phyloP scores from a whole-genome alignment of 768 basidiomycete species.

The Macrolepiota fuliginosa region DNA sequence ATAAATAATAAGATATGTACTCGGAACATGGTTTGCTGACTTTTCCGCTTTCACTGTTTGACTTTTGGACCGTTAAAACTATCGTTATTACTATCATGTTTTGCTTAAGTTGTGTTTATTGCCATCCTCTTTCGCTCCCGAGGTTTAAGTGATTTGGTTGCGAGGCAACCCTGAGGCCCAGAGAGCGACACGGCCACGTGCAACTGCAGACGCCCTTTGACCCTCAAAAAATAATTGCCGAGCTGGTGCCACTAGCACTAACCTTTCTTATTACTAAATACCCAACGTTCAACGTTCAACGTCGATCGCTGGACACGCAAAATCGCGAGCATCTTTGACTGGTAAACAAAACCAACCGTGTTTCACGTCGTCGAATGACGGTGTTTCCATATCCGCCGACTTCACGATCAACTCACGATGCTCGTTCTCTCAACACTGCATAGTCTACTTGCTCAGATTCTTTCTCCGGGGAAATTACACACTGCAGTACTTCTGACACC shows the following conservation, averaged over 20 bases:
- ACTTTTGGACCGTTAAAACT: constrained; percentile 1
- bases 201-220: background rate
- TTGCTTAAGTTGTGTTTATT: background rate
- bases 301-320: background rate
- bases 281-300: background rate
- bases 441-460: constrained; percentile 58
- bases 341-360: background rate
- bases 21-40: background rate
- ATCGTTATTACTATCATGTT: constrained; percentile 11
- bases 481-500: constrained; percentile 72
- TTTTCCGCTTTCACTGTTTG: background rate
- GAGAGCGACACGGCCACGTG: constrained; percentile 7
- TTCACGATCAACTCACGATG: constrained; percentile 37
- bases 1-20: constrained; percentile 3
- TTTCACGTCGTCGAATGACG: background rate
- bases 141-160: background rate
- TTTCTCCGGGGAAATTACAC: constrained; percentile 60
- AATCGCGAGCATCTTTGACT: background rate
- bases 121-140: background rate
- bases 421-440: constrained; percentile 69
- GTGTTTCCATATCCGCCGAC: background rate
- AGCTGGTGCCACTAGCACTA: background rate
- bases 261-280: background rate
- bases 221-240: background rate
- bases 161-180: background rate